phyloP scores from a whole-genome alignment of 306 rosid species.

The Abrus pulchellus region DNA sequence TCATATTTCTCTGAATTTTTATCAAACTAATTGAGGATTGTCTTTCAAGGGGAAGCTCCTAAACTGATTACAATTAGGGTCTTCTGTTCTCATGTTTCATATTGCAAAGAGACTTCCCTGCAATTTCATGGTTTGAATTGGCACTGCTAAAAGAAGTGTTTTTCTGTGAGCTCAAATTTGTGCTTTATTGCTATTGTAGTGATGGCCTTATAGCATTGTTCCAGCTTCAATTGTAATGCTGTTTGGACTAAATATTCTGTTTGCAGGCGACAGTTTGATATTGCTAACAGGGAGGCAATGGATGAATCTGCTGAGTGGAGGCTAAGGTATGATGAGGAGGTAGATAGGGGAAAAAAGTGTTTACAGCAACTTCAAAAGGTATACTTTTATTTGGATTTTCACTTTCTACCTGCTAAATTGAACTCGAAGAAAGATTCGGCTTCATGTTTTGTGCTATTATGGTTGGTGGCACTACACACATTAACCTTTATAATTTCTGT shows the following conservation, averaged over 20 bases:
- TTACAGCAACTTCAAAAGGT: slow-evolving; percentile 72
- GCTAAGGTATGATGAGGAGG: slow-evolving; percentile 72
- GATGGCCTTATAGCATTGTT: slow-evolving; percentile 9
- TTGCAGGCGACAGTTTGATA: slow-evolving; percentile 77
- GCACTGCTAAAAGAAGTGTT: background rate
- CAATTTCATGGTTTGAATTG: slow-evolving; percentile 20
- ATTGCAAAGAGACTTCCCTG: background rate
- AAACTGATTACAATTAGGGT: background rate
- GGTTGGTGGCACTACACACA: background rate
- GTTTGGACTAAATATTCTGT: background rate
- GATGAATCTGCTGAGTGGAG: slow-evolving; percentile 99
- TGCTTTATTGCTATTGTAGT: background rate
- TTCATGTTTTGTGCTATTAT: slow-evolving; percentile 28
- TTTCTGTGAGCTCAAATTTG: slow-evolving; percentile 12
- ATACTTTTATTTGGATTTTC: slow-evolving; percentile 25
- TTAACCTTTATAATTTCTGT: slow-evolving; percentile 14
- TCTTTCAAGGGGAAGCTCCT: background rate
- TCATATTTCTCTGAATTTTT: background rate
- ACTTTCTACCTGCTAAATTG: slow-evolving; percentile 3
- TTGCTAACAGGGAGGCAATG: slow-evolving; percentile 83
- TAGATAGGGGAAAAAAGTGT: slow-evolving; percentile 62
- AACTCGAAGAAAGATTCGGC: background rate
- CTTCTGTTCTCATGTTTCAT: slow-evolving; percentile 11
- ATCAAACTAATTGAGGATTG: background rate
- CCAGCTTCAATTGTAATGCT: background rate